Conservation (phyloP, 805 yeast genomes). For the Yamadazyma tumulicola region DNA sequence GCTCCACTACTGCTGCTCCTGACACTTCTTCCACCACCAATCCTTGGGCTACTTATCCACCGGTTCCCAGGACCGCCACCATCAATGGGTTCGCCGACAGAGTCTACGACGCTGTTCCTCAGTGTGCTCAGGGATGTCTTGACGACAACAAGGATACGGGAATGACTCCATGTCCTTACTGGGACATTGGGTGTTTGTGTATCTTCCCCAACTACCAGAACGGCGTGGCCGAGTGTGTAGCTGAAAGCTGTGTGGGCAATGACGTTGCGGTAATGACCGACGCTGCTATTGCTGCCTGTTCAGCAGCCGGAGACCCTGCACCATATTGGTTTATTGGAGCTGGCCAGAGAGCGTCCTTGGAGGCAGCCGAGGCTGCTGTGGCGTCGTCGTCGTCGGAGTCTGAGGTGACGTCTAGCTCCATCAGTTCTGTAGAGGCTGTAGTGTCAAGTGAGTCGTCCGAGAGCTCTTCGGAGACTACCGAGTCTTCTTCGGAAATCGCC, state of each 20-base stretch:
- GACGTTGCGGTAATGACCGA: slow-evolving; percentile 26
- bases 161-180: slow-evolving; percentile 41
- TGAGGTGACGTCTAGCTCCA: no score
- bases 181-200: slow-evolving; percentile 48
- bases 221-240: slow-evolving; percentile 35
- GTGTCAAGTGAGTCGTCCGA: no score
- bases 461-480: no score
- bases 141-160: slow-evolving; percentile 25
- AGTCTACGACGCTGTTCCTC: slow-evolving; percentile 33
- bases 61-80: slow-evolving; percentile 43
- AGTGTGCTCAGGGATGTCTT: slow-evolving; percentile 42
- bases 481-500: neutral
- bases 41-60: slow-evolving; percentile 41
- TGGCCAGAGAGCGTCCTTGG: slow-evolving; percentile 19
- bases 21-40: slow-evolving; percentile 8
- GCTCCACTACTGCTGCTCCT: slow-evolving; percentile 4
- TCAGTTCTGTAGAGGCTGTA: no score
- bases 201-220: slow-evolving; percentile 32
- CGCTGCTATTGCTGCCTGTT: slow-evolving; percentile 31
- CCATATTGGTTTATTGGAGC: slow-evolving; percentile 38
- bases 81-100: slow-evolving; percentile 49
- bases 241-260: slow-evolving; percentile 29
- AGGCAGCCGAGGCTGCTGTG: slow-evolving; percentile 14
- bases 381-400: slow-evolving; percentile 1
- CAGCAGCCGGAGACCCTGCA: slow-evolving; percentile 27